Conservation (phyloP, 2,329 filamentous ascomycete species). For the Claviceps sorghi region DNA sequence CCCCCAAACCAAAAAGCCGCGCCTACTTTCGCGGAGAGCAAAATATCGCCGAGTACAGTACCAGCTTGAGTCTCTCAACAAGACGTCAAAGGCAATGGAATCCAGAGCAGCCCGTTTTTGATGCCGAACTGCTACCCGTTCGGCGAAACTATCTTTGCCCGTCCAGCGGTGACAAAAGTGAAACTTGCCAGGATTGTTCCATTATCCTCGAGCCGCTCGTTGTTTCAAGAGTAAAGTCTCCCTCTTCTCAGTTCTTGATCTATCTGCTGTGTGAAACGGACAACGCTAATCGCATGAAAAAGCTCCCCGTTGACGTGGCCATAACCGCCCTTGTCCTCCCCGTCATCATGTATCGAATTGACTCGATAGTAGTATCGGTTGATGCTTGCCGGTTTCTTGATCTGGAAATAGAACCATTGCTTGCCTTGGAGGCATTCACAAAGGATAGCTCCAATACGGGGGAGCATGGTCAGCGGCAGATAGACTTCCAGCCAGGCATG, state of each 20-base stretch:
- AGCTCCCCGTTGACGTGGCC: conserved; percentile 58
- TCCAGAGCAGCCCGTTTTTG: conserved; percentile 64
- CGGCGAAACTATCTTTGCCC: conserved; percentile 76
- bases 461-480: conserved; percentile 50
- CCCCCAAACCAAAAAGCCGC: conserved; percentile 32
- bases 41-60: conserved; percentile 71
- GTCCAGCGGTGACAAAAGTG: conserved; percentile 34
- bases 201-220: conserved; percentile 63
- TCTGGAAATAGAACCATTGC: conserved; percentile 46
- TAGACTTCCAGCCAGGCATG: conserved; percentile 74
- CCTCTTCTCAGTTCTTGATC: too few relatives aligned
- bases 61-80: conserved; percentile 54
- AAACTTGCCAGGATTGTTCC: conserved; percentile 36
- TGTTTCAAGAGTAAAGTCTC: conserved; percentile 54
- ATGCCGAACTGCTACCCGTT: conserved; percentile 57
- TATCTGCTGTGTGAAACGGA: neutral
- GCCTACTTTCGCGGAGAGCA: conserved; percentile 25
- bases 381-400: conserved; percentile 57
- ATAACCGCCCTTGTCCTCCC: conserved; percentile 64
- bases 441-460: conserved; percentile 81
- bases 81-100: conserved; percentile 39
- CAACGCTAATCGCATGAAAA: neutral
- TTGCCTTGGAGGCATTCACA: conserved; percentile 80
- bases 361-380: conserved; percentile 63
- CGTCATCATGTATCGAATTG: conserved; percentile 69